Base-by-base conservation (phyloP, 2,329 filamentous ascomycete species). In the Arthrinium puccinioides region DNA sequence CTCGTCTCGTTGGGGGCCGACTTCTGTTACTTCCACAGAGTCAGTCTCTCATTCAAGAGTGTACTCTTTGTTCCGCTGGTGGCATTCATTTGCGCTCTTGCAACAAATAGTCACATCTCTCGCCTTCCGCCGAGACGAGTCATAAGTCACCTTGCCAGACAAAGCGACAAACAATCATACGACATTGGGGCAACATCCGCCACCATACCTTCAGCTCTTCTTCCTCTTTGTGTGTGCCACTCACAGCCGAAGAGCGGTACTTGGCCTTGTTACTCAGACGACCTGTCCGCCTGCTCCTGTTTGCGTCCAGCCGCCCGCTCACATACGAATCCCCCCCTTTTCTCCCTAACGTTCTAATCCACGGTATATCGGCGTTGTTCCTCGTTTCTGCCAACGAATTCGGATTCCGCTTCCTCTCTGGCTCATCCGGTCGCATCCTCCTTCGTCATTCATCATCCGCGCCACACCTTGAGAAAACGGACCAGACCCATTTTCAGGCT, bases 41-140 rank as follows among this genome's bases (percentile, higher is more conserved):
- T 20, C 31, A 33, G 21, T 23, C 21, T 16, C 31, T 23, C 28
- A 31, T 36, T 37, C 37, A 43, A 33, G 30, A 27, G 24, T 36
- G 24, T 28, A 24, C 21, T 36, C 51, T 42, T 46, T 44, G 44
- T 49, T 49, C 51, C 55, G 58, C 60, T 63, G 63, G 66, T 64
- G 66, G 62, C 67, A 70, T 70, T 69, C 55, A 66, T 61, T 70
- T 70, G 67, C 61, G 62, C 65, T 66, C 62, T 69, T 45, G 62
- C 62, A 63, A 60, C 51, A 43, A 47, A 44, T 44, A 36, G 31
- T n/a, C n/a, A n/a, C n/a, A n/a, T n/a, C n/a, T n/a, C n/a, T n/a
- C n/a, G n/a, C n/a, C n/a, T n/a, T n/a, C n/a, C n/a, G n/a, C n/a
- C n/a, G n/a, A n/a, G n/a, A n/a, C n/a, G n/a, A n/a, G n/a, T n/a